Percentiles rank a stretch among this genome's conserved stretches.
These are phyloP conservation scores for Aphanoascus verrucosus DNA, from an alignment of 2,329 filamentous ascomycete species.

Conservation along the genomic window DNA sequence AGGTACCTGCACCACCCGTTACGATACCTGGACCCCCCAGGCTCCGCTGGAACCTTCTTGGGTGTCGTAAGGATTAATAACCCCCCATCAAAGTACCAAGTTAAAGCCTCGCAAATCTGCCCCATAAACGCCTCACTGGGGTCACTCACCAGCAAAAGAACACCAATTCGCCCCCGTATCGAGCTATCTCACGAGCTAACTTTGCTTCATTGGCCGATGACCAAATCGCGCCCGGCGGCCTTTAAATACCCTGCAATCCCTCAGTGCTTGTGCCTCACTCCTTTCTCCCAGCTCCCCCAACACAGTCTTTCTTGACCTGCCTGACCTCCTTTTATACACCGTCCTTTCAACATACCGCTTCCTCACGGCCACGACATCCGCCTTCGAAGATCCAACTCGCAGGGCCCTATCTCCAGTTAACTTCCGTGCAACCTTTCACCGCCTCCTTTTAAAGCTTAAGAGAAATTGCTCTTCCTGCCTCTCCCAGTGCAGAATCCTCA, in stretches of 20 bases:
- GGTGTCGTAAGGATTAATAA: background rate
- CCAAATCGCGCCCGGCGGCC: background rate
- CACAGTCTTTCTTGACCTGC: background rate
- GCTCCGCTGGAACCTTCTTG: background rate
- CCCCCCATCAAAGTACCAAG: background rate
- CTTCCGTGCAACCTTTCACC: background rate
- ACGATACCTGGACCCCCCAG: background rate
- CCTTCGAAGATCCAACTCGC: background rate
- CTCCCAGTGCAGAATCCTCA: too few species aligned
- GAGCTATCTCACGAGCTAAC: background rate
- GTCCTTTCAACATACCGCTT: background rate
- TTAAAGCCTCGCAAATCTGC: background rate
- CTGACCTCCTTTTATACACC: background rate
- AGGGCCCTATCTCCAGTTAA: background rate
- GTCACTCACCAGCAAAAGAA: background rate
- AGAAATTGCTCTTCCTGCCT: too few species aligned
- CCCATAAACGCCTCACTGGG: slow-evolving; percentile 4
- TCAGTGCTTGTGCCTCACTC: background rate
- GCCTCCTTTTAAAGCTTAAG: background rate
- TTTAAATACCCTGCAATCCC: slow-evolving; percentile 5
- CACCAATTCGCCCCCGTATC: slow-evolving; percentile 6
- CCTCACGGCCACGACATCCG: background rate
- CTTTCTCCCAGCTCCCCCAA: background rate
- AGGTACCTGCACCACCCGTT: background rate
- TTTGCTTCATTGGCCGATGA: slow-evolving; percentile 1